A percentile compares a stretch with the other conserved stretches of the same genome.
Evolutionary conservation across 257 asterid species (phyloP).

Genomic region (Nicotiana undulata): DNA sequence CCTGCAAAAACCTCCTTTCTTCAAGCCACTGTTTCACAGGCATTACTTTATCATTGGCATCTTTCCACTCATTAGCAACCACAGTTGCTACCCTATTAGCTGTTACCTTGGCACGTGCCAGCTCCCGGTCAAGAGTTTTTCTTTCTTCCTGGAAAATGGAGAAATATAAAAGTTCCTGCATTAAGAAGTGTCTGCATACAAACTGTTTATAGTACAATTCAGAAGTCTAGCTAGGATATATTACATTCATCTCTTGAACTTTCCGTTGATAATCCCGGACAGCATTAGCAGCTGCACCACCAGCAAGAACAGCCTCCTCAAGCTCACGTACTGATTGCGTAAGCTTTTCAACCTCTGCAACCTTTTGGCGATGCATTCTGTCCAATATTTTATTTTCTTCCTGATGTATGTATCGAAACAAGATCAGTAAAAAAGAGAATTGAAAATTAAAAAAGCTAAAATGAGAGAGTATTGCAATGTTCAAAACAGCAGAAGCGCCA

Average conservation of each 20-base stretch:
- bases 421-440: neutral
- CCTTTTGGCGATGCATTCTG: conserved; percentile 20
- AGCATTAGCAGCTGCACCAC: conserved; percentile 24
- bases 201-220: neutral
- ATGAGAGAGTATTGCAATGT: neutral
- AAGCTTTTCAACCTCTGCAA: conserved; percentile 23
- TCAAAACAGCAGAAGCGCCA: neutral
- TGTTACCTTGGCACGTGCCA: conserved; percentile 22
- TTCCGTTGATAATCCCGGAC: conserved; percentile 21
- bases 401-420: conserved; percentile 17
- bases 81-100: conserved; percentile 56
- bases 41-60: conserved; percentile 95
- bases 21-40: conserved; percentile 98
- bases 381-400: conserved; percentile 17
- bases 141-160: conserved; percentile 15
- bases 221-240: neutral
- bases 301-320: conserved; percentile 21
- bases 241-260: conserved; percentile 26
- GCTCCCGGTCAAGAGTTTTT: conserved; percentile 19
- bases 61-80: conserved; percentile 98
- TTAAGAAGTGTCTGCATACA: neutral
- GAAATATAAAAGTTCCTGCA: neutral
- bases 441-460: neutral
- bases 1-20: conserved; percentile 91
- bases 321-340: conserved; percentile 22